Conservation (phyloP, 2,329 filamentous ascomycete genomes). For the Acrocalymma vagum region DNA sequence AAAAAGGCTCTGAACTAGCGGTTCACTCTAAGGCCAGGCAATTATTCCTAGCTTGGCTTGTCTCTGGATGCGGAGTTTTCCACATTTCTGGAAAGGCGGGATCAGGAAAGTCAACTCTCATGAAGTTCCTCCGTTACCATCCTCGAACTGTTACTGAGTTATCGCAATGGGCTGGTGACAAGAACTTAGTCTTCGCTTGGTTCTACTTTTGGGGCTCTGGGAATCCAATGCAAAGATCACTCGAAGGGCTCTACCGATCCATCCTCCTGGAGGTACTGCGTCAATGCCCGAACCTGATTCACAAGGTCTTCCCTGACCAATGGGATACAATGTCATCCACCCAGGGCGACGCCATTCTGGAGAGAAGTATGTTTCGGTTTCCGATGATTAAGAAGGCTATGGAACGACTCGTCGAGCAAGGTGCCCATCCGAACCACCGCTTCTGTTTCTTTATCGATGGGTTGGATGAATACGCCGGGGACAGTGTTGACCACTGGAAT, state of each 20-base stretch:
- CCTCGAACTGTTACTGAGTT: slow-evolving; percentile 14
- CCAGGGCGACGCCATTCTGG: too few species aligned
- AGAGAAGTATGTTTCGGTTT: too few species aligned
- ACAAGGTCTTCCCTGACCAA: too few species aligned
- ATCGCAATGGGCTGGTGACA: slow-evolving; percentile 19
- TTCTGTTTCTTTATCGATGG: slow-evolving; percentile 19
- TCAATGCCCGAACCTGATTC: too few species aligned
- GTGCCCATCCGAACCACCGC: slow-evolving; percentile 1
- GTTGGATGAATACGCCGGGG: slow-evolving; percentile 13
- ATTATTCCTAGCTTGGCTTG: slow-evolving; percentile 18
- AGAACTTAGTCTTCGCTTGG: slow-evolving; percentile 19
- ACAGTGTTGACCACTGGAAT: neutral
- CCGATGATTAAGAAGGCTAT: too few species aligned
- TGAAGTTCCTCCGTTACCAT: slow-evolving; percentile 34
- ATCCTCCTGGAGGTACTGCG: too few species aligned
- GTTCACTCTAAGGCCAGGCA: too few species aligned
- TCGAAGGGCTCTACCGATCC: slow-evolving; percentile 31
- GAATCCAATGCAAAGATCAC: slow-evolving; percentile 22
- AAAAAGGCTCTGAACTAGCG: too few species aligned
- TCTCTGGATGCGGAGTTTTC: slow-evolving; percentile 37
- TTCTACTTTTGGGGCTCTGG: slow-evolving; percentile 41
- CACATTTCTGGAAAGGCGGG: slow-evolving; percentile 44
- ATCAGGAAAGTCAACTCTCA: slow-evolving; percentile 44
- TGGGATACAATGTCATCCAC: too few species aligned
- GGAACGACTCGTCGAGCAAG: too few species aligned